Percentiles rank a stretch among this genome's conserved stretches.
Conservation (phyloP, 345 rosid genomes). For the Salix brachista region DNA sequence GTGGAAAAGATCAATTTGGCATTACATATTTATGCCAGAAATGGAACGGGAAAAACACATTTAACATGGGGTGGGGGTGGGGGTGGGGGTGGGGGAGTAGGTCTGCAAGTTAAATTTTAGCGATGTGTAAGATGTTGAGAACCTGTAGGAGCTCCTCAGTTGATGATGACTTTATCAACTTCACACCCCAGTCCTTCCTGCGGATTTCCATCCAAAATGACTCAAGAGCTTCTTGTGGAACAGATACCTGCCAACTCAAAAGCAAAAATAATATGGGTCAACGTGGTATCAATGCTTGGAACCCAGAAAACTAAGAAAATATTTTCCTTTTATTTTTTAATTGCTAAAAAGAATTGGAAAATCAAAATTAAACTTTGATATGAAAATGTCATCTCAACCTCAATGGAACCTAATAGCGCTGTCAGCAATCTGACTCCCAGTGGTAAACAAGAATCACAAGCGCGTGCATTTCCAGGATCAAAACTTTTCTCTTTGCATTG, state of each 20-base stretch:
- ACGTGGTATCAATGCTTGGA: not conserved
- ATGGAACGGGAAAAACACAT: not conserved
- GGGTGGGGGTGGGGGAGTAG: too few species aligned
- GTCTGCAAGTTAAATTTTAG: not conserved
- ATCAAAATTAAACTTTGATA: not conserved
- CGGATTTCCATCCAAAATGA: conserved; percentile 60
- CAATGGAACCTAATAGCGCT: conserved; percentile 54
- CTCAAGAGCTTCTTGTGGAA: conserved; percentile 78
- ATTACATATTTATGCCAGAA: not conserved
- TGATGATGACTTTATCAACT: conserved; percentile 55
- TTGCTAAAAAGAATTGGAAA: not conserved
- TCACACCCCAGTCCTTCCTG: conserved; percentile 56
- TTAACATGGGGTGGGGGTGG: not conserved
- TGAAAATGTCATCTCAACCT: conserved; percentile 43
- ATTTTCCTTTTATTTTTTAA: not conserved
- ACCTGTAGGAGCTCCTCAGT: conserved; percentile 78
- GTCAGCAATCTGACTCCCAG: conserved; percentile 71
- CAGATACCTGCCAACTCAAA: conserved; percentile 48
- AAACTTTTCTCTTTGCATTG: conserved; percentile 40
- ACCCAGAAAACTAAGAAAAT: not conserved
- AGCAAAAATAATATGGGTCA: not conserved
- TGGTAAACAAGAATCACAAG: conserved; percentile 52
- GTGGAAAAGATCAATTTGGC: not conserved
- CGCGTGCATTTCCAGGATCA: conserved; percentile 22
- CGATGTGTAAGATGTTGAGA: not conserved